Evolutionary conservation across 352 stramenopile genomes (phyloP), one percentile per base, ranked within the genome.

Genomic region (Phytopythium aichiense): DNA sequence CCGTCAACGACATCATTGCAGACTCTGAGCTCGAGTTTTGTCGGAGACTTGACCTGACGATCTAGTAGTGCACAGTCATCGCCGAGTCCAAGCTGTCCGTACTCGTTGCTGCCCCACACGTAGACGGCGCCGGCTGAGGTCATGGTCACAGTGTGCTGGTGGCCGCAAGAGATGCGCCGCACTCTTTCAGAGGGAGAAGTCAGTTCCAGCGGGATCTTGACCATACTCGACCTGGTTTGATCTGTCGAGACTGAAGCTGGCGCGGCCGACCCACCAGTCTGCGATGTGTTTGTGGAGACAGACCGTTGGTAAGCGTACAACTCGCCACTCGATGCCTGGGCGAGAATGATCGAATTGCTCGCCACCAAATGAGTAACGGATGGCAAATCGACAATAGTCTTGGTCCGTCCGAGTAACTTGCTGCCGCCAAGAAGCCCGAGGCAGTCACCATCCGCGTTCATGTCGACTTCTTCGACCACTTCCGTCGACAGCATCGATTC

Each of bases 101-200:
- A 79, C 16, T 84, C 51, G 42, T 91, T 91, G 7, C 73, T 79
- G 4, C 84, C 84, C 81, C 81, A 93, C 7, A 68, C 63, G n/a
- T 77, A 85, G 9, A 88, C 67, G 9, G 35, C 58, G 18, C 74
- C 74, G 9, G 59, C 25, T 11, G 58, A 52, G 7, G 71, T 74
- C 1, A 79, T 38, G 1, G 56, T 59, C 1, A 89, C 16, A 0
- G 73, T 67, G 46, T 93, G 84, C 18, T 72, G 54, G 2, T 56
- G 59, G 1, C 84, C 84, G 52, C 79, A 90, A 1, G 69, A 64
- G 7, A 91, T 60, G 2, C 73, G 74, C 7, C 46, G 40, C 11
- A 89, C 64, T 30, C 68, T 60, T 56, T 71, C 56, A 16, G 64
- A 40, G 31, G 23, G 51, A 31, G 55, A 60, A 53, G 30, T 12